Conservation (phyloP, 257 asterid genomes). For the Fraxinus anomala region DNA sequence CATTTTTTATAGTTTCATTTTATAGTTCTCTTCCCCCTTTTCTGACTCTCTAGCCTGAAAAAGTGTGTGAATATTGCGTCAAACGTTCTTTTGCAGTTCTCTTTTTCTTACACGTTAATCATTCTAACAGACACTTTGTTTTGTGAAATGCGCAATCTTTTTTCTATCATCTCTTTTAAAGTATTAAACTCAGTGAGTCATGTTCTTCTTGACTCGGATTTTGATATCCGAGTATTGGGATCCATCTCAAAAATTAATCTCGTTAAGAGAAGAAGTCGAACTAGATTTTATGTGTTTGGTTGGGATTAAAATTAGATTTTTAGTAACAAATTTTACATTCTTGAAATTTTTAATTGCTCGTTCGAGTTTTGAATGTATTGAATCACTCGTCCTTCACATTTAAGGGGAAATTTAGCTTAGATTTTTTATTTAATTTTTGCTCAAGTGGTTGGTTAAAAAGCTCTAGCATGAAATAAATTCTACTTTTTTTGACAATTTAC, state of each 20-base stretch:
- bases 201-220: conserved; percentile 29
- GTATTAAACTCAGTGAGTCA: conserved; percentile 14
- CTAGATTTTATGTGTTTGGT: too few relatives aligned
- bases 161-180: not conserved
- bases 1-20: not conserved
- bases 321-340: too few relatives aligned
- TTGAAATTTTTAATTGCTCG: too few relatives aligned
- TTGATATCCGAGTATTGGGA: not conserved
- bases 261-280: too few relatives aligned
- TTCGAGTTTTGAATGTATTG: too few relatives aligned
- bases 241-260: too few relatives aligned
- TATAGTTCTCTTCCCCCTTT: conserved; percentile 9
- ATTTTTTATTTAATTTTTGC: not conserved
- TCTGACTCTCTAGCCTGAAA: conserved; percentile 35
- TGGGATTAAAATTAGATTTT: too few relatives aligned
- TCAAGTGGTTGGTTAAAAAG: not conserved
- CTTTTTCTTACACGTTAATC: conserved; percentile 24
- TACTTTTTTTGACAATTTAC: not conserved
- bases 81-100: conserved; percentile 23
- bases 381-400: not conserved
- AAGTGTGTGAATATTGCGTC: conserved; percentile 34
- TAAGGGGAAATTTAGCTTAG: not conserved
- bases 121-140: conserved; percentile 24
- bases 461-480: not conserved
- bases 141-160: conserved; percentile 18